Conservation (phyloP, 257 asterid genomes). For the Paraleonurus japonicus region DNA sequence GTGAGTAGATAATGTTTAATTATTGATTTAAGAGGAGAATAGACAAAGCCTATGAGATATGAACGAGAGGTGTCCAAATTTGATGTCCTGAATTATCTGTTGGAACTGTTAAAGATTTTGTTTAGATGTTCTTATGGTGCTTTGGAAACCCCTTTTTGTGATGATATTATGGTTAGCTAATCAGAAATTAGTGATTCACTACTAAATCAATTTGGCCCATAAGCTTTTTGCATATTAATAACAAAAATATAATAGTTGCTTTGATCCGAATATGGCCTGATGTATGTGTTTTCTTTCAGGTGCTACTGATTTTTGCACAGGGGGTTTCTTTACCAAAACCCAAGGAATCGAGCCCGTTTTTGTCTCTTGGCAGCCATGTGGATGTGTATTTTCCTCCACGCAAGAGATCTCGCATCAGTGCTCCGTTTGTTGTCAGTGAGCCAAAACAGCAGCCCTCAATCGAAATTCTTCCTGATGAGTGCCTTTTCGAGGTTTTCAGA, state of each 20-base stretch:
- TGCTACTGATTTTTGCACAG: slow-evolving; percentile 44
- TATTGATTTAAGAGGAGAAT: background rate
- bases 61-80: background rate
- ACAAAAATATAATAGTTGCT: background rate
- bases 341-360: slow-evolving; percentile 48
- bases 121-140: background rate
- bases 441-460: slow-evolving; percentile 56
- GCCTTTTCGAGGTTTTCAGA: slow-evolving; percentile 89
- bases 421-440: slow-evolving; percentile 55
- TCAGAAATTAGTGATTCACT: background rate
- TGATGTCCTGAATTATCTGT: background rate
- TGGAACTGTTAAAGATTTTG: background rate
- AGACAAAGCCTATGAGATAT: background rate
- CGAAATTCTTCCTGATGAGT: slow-evolving; percentile 91
- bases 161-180: background rate
- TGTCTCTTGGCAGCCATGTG: slow-evolving; percentile 52
- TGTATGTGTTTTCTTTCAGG: slow-evolving; percentile 41
- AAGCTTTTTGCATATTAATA: background rate
- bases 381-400: slow-evolving; percentile 69
- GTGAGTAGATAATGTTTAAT: background rate
- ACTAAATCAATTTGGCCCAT: background rate
- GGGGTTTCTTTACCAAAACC: slow-evolving; percentile 55
- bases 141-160: background rate
- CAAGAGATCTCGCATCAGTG: slow-evolving; percentile 80
- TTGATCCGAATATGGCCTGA: slow-evolving; percentile 22